These are phyloP conservation scores for Fusarium buxicola DNA, from an alignment of 2,329 filamentous ascomycete species.

Conservation along the genomic window DNA sequence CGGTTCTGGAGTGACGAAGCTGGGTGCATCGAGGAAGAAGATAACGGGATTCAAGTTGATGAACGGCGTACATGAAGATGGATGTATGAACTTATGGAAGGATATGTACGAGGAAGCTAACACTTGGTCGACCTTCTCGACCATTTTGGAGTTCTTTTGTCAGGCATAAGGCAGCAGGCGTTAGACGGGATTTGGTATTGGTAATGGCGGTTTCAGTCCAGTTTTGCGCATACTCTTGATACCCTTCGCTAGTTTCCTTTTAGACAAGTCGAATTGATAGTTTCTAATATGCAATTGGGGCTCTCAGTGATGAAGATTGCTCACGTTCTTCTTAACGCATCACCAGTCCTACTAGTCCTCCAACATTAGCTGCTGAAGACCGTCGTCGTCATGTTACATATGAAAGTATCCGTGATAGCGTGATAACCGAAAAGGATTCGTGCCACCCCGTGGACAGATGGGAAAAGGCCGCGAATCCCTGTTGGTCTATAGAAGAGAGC, in stretches of 20 bases:
- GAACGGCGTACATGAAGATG: conserved; percentile 37
- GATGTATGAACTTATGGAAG: conserved; percentile 23
- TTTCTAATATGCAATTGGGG: neutral
- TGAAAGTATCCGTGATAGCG: conserved; percentile 20
- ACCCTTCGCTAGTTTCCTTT: conserved; percentile 36
- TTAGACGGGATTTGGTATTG: conserved; percentile 11
- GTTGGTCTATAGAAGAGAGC: conserved; percentile 20
- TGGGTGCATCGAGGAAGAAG: conserved; percentile 54
- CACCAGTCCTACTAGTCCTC: neutral
- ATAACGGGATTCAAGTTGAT: conserved; percentile 42
- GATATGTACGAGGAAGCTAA: conserved; percentile 17
- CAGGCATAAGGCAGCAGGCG: conserved; percentile 23
- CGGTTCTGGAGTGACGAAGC: conserved; percentile 51
- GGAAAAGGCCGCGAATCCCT: conserved; percentile 31
- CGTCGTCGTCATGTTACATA: conserved; percentile 12
- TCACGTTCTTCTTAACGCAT: no score
- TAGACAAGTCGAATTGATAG: conserved; percentile 28
- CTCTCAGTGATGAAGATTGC: no score
- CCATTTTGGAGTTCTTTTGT: conserved; percentile 33
- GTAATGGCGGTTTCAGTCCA: conserved; percentile 16
- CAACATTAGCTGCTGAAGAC: neutral
- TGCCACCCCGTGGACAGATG: conserved; percentile 2
- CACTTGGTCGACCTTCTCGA: conserved; percentile 18
- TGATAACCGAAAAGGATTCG: conserved; percentile 14
- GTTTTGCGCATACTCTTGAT: conserved; percentile 37